phyloP scores from a whole-genome alignment of 2,329 filamentous ascomycete genomes.

The Alternaria panax region DNA sequence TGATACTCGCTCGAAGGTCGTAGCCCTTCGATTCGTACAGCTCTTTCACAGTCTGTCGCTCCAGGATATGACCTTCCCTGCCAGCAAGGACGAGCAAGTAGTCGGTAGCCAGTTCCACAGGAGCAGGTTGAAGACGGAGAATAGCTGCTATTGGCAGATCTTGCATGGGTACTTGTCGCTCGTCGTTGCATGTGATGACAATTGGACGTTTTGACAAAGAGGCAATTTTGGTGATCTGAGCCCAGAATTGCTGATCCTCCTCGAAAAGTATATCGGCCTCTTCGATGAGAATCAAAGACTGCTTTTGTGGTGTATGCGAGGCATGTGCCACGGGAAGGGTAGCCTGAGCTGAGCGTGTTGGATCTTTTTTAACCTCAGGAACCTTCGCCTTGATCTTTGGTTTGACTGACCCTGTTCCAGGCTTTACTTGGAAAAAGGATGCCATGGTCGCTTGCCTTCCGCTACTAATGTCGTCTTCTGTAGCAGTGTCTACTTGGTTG shows the following conservation, averaged over 20 bases:
- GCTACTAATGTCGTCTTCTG: slow-evolving; percentile 67
- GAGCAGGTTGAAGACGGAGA: slow-evolving; percentile 74
- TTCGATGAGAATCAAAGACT: slow-evolving; percentile 92
- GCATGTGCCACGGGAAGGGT: slow-evolving; percentile 31
- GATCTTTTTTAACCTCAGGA: slow-evolving; percentile 24
- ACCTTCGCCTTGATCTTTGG: slow-evolving; percentile 25
- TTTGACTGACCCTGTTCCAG: slow-evolving; percentile 30
- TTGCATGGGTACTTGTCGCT: slow-evolving; percentile 77
- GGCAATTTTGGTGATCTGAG: slow-evolving; percentile 78
- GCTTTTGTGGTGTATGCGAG: slow-evolving; percentile 70
- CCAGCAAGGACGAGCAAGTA: slow-evolving; percentile 83
- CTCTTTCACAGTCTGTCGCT: slow-evolving; percentile 69
- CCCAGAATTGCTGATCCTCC: slow-evolving; percentile 95
- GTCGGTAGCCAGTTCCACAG: slow-evolving; percentile 74
- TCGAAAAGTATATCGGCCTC: slow-evolving; percentile 94
- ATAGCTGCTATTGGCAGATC: slow-evolving; percentile 84
- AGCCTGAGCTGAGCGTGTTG: slow-evolving; percentile 26
- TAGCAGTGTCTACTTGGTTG: slow-evolving; percentile 52
- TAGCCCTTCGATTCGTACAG: slow-evolving; percentile 73
- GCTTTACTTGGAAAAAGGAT: slow-evolving; percentile 72
- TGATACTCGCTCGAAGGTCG: slow-evolving; percentile 82
- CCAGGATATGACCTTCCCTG: slow-evolving; percentile 84
- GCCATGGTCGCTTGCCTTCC: slow-evolving; percentile 81
- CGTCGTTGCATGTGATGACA: slow-evolving; percentile 93
- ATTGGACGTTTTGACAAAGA: slow-evolving; percentile 88